phyloP scores from a whole-genome alignment of 257 asterid species.

The Salvia hispanica region DNA sequence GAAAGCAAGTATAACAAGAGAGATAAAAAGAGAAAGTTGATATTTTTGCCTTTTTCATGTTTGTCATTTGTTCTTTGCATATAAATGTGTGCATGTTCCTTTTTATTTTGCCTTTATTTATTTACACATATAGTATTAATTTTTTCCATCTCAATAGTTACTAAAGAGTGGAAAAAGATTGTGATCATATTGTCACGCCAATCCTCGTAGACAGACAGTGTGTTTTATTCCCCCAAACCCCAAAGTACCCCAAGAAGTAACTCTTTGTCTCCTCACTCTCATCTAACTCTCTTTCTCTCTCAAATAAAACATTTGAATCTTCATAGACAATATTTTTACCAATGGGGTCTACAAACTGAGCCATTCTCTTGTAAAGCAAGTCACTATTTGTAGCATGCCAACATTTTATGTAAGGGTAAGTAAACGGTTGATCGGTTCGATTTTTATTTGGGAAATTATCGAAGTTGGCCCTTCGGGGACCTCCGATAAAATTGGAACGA shows the following conservation, averaged over 20 bases:
- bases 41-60: conserved; percentile 53
- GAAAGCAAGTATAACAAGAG: conserved; percentile 35
- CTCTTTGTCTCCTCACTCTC: conserved; percentile 48
- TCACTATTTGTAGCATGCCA: not conserved
- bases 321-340: not conserved
- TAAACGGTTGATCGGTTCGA: too few relatives aligned
- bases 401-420: too few relatives aligned
- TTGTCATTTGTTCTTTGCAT: conserved; percentile 54
- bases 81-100: conserved; percentile 40
- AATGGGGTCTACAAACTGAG: not conserved
- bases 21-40: conserved; percentile 43
- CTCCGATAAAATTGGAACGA: too few relatives aligned
- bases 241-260: conserved; percentile 49
- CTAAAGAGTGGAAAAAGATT: conserved; percentile 19
- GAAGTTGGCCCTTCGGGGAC: too few relatives aligned
- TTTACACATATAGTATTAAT: not conserved
- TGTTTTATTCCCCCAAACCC: conserved; percentile 41
- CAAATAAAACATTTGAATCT: not conserved
- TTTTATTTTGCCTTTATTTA: conserved; percentile 10
- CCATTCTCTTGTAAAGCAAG: not conserved
- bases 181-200: conserved; percentile 42
- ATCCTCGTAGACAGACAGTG: conserved; percentile 50
- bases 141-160: not conserved
- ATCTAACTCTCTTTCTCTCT: conserved; percentile 31
- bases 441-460: too few relatives aligned